These are phyloP conservation scores for Protomyces inundatus DNA, from an alignment of 1,139 yeast species.

Conservation along the genomic window DNA sequence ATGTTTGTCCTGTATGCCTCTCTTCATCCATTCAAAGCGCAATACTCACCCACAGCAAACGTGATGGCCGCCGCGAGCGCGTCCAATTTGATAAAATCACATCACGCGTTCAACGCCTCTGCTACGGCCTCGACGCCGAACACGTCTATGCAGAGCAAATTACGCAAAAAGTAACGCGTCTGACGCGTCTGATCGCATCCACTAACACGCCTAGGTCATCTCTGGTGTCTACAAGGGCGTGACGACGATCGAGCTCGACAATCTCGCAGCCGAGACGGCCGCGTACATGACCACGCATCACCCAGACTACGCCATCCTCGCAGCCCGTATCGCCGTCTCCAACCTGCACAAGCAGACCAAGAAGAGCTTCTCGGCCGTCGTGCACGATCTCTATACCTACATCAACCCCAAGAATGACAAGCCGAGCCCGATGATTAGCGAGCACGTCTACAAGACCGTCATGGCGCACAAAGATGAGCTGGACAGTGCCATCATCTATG, in stretches of 20 bases:
- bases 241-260: constrained; percentile 84
- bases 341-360: constrained; percentile 91
- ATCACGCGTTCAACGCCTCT: constrained; percentile 58
- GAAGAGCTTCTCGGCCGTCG: constrained; percentile 76
- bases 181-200: neutral
- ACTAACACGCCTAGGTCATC: constrained; percentile 45
- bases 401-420: constrained; percentile 69
- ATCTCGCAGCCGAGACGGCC: constrained; percentile 94
- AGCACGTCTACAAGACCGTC: constrained; percentile 61
- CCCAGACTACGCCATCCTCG: constrained; percentile 91
- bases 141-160: constrained; percentile 86
- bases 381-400: constrained; percentile 65
- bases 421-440: constrained; percentile 77
- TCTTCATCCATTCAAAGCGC: neutral
- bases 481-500: constrained; percentile 74
- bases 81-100: constrained; percentile 76
- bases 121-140: constrained; percentile 76
- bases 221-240: constrained; percentile 95
- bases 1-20: constrained; percentile 20
- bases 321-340: constrained; percentile 90
- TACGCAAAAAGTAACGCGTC: constrained; percentile 55
- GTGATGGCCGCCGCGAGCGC: constrained; percentile 74
- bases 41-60: constrained; percentile 3
- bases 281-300: constrained; percentile 91
- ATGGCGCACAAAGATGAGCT: constrained; percentile 62